Evolutionary conservation across 139 green algal genomes (phyloP).

Genomic region (Penium margaritaceum): DNA sequence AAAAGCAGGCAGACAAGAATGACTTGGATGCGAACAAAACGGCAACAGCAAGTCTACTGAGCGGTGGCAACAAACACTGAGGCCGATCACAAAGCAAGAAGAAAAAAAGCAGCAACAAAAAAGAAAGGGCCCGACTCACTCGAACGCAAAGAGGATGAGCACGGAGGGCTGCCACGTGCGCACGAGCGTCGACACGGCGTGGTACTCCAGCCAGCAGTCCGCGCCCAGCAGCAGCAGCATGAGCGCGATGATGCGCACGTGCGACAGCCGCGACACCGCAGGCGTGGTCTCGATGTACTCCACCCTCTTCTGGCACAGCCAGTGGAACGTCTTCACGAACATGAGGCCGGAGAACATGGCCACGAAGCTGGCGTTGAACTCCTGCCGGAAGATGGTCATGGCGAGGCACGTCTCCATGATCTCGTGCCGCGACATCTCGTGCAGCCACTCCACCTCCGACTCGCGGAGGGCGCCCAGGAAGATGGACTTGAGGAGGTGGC

Average conservation of each 20-base stretch:
- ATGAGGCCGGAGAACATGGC: slow-evolving; percentile 83
- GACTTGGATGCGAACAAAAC: too few relatives aligned
- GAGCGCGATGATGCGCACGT: slow-evolving; percentile 72
- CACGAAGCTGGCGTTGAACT: slow-evolving; percentile 75
- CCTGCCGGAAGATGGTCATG: slow-evolving; percentile 93
- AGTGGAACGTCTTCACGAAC: slow-evolving; percentile 94
- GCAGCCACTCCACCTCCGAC: slow-evolving; percentile 83
- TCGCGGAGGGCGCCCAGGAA: slow-evolving; percentile 89
- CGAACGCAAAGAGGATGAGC: slow-evolving; percentile 95
- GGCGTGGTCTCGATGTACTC: slow-evolving; percentile 77
- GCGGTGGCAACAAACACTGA: too few relatives aligned
- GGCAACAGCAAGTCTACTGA: too few relatives aligned
- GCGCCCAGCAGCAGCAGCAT: slow-evolving; percentile 70
- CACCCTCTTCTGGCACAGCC: slow-evolving; percentile 70
- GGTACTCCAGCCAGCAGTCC: slow-evolving; percentile 77
- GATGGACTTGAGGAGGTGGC: slow-evolving; percentile 48
- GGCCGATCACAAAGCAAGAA: too few relatives aligned
- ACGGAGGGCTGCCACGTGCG: slow-evolving; percentile 61
- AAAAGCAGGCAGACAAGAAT: too few relatives aligned
- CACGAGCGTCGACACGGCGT: slow-evolving; percentile 49
- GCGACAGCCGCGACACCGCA: slow-evolving; percentile 61
- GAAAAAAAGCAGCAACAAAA: not conserved
- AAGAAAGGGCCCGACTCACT: too few relatives aligned
- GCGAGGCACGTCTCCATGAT: slow-evolving; percentile 95
- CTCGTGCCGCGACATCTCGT: slow-evolving; percentile 71